phyloP scores from a whole-genome alignment of 2,329 filamentous ascomycete genomes.

The Magnaporthiopsis rhizophila region DNA sequence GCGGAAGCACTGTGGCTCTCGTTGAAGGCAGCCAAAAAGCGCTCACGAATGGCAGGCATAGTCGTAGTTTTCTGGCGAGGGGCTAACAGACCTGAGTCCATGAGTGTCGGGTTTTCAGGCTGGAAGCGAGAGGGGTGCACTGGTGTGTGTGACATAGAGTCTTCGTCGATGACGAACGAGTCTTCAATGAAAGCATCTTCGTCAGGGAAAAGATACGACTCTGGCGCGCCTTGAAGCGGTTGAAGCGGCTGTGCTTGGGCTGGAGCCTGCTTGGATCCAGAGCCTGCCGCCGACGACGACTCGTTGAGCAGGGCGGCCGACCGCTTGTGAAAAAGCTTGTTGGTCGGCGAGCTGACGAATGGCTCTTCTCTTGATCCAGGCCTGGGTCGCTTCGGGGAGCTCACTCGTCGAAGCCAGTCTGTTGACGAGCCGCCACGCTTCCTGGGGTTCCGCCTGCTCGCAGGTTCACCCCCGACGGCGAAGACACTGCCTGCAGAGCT shows the following conservation, averaged over 20 bases:
- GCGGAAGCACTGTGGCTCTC: not conserved
- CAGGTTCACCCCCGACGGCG: too few relatives aligned
- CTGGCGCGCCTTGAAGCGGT: not conserved
- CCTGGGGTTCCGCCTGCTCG: not conserved
- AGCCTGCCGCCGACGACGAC: not conserved
- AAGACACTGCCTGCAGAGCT: not conserved
- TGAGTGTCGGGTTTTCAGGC: too few relatives aligned
- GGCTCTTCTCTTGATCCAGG: not conserved
- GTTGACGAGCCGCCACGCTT: not conserved
- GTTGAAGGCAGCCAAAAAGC: not conserved
- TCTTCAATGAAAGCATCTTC: not conserved
- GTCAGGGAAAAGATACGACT: not conserved
- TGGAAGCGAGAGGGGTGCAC: not conserved
- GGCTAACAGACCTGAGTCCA: not conserved
- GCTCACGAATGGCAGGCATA: not conserved
- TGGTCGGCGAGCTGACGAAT: constrained; percentile 2
- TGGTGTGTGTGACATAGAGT: not conserved
- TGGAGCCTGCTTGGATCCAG: not conserved
- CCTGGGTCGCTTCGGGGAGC: constrained; percentile 1
- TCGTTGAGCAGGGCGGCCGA: not conserved
- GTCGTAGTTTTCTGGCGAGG: not conserved
- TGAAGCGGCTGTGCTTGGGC: not conserved
- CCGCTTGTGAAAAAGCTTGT: not conserved
- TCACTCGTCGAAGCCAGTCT: constrained; percentile 6
- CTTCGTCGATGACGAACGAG: not conserved